Evolutionary conservation across 2,329 filamentous ascomycete species (phyloP).

Genomic region (Talaromyces sp.): DNA sequence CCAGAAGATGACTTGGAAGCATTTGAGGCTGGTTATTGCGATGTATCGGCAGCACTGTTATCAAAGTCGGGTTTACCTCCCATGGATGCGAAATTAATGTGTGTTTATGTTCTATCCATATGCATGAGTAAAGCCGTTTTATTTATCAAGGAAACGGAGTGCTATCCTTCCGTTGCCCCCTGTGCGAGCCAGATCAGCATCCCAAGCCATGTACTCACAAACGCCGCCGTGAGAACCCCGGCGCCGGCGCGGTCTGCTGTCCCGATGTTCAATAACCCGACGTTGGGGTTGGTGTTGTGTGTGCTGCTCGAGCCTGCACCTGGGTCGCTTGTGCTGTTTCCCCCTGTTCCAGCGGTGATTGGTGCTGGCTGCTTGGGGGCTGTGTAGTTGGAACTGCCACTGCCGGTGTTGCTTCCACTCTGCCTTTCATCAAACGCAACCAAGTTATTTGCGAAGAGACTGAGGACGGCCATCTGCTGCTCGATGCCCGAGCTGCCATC

Average conservation of each 20-base stretch:
- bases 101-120: neutral
- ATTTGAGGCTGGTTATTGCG: too few species aligned
- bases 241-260: constrained; percentile 10
- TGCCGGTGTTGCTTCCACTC: constrained; percentile 8
- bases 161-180: neutral
- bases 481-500: constrained; percentile 33
- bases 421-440: constrained; percentile 14
- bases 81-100: neutral
- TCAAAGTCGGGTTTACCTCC: too few species aligned
- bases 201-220: constrained; percentile 6
- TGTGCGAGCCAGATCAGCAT: constrained; percentile 9
- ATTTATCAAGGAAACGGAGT: too few species aligned
- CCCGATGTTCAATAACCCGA: neutral
- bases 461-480: constrained; percentile 36
- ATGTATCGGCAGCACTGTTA: too few species aligned
- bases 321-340: constrained; percentile 49
- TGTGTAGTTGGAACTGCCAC: constrained; percentile 1
- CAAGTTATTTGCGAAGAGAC: constrained; percentile 27
- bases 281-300: neutral
- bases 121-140: too few species aligned
- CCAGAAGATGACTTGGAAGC: too few species aligned
- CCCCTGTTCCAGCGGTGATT: constrained; percentile 48
- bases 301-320: constrained; percentile 26
- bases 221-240: constrained; percentile 10
- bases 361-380: constrained; percentile 24